phyloP scores from a whole-genome alignment of 805 yeast genomes.

The Starmera amethionina region DNA sequence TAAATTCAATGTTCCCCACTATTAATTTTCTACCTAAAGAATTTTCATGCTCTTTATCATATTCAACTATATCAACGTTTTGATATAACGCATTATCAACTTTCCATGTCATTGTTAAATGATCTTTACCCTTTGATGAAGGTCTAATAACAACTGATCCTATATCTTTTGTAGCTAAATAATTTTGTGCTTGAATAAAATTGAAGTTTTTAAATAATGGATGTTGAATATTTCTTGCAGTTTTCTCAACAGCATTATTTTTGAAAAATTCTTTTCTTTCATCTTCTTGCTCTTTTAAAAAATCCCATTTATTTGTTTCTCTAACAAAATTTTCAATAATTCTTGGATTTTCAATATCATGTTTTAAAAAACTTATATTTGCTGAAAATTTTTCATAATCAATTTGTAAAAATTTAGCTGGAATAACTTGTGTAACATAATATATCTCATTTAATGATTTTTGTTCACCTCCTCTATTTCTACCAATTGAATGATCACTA shows the following conservation, averaged over 20 bases:
- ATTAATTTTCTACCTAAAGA: constrained; percentile 47
- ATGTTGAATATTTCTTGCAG: constrained; percentile 78
- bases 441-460: constrained; percentile 35
- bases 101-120: constrained; percentile 92
- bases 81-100: constrained; percentile 86
- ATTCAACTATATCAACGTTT: constrained; percentile 80
- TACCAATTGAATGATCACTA: constrained; percentile 35
- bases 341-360: constrained; percentile 47
- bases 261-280: constrained; percentile 43
- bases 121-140: constrained; percentile 82
- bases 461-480: constrained; percentile 24
- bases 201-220: constrained; percentile 82
- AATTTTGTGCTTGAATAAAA: constrained; percentile 85
- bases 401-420: constrained; percentile 64
- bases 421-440: constrained; percentile 72
- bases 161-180: constrained; percentile 74
- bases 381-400: constrained; percentile 71
- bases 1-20: constrained; percentile 63
- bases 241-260: constrained; percentile 57
- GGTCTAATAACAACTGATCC: constrained; percentile 95
- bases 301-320: constrained; percentile 71
- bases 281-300: constrained; percentile 64
- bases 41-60: constrained; percentile 52
- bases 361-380: constrained; percentile 58
- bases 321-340: constrained; percentile 25